Evolutionary conservation across 2,329 filamentous ascomycete species (phyloP), one percentile per base, ranked within the genome.

Genomic region (Fusarium torulosum): DNA sequence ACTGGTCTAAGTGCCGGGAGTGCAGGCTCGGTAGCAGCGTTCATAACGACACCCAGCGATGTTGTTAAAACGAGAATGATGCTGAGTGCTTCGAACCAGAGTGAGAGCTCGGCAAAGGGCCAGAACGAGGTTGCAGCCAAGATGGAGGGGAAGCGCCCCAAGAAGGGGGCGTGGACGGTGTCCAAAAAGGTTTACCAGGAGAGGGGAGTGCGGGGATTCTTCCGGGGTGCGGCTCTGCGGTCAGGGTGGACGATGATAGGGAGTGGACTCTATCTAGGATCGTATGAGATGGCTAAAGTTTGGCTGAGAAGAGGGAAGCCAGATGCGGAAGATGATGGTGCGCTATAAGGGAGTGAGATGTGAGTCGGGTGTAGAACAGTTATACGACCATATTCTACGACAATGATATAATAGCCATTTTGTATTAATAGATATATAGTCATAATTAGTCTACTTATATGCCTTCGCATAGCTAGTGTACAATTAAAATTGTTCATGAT

Each of bases 21-120:
- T 17, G 92, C 93, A 0, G 94, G 94, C 0, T 87, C 88, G 7
- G 77, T 95, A 10, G 90, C 93, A 0, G 91, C 94, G 1, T 85
- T 92, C 11, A 77, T 96, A n/a, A 97, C 94, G 2, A 97, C 94
- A 50, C 94, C 94, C 0, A 88, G 94, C 55, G 94, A 97, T 77
- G 93, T 97, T 11, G 86, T 97, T 23, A 97, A 97, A 82, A 97
- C 94, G 67, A 82, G 92, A 49, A 91, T 97, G 79, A 97, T 97
- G 94, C 82, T 97, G 25, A 84, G 85, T 29, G 88, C 88, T 2
- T 83, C 81, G 27, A 71, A 47, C 23, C 61, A 45, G 23, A 45
- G 9, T 7, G 46, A 68, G 23, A 64, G 23, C 25, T 37, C 43
- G 2, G 15, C 29, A 7, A 54, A 60, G 56, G 49, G 63, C 2